Conservation (phyloP, 2,329 filamentous ascomycete genomes). For the Aspergillus sp. region DNA sequence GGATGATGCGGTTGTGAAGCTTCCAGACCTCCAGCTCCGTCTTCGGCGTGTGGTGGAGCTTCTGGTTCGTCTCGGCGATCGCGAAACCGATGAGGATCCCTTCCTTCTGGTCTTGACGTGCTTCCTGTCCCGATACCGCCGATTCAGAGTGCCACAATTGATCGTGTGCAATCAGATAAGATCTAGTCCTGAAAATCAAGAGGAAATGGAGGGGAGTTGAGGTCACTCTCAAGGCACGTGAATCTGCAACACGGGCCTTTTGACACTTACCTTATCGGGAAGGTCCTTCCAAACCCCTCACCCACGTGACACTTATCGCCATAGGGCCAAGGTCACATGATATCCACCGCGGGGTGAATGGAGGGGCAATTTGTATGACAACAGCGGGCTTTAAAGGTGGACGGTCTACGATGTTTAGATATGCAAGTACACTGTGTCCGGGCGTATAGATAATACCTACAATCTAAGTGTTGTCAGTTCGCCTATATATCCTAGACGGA, state of each 20-base stretch:
- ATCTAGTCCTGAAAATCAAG: background rate
- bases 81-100: slow-evolving; percentile 13
- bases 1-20: slow-evolving; percentile 29
- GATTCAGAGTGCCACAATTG: background rate
- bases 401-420: too few species aligned
- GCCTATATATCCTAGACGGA: background rate
- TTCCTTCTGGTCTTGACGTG: slow-evolving; percentile 9
- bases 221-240: background rate
- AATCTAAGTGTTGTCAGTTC: too few species aligned
- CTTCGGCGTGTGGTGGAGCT: slow-evolving; percentile 23
- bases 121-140: slow-evolving; percentile 4
- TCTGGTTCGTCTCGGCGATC: slow-evolving; percentile 19
- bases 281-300: slow-evolving; percentile 1
- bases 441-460: too few species aligned
- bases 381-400: background rate
- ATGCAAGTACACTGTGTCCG: too few species aligned
- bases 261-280: slow-evolving; percentile 4
- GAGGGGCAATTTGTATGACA: background rate
- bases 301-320: slow-evolving; percentile 1
- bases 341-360: background rate
- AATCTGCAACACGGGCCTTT: background rate
- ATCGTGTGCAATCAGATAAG: background rate
- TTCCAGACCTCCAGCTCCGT: slow-evolving; percentile 24
- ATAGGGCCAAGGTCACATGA: background rate
- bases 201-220: background rate